Conservation (phyloP, 1,284 basidiomycete genomes). For the Melampsora abietis-canadensis region DNA sequence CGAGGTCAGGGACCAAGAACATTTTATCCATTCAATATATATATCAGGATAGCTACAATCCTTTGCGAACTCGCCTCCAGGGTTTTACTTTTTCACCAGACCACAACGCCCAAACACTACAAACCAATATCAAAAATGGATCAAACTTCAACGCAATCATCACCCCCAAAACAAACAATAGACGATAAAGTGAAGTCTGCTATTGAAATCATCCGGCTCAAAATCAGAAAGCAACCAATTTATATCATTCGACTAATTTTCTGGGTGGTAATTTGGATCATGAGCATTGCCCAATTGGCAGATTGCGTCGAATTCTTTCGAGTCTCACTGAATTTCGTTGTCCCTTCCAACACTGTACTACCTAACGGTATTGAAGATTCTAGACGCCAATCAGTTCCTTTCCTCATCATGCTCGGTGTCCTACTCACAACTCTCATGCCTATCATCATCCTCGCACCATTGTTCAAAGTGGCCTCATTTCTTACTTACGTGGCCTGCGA, state of each 20-base stretch:
- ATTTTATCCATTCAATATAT: no score
- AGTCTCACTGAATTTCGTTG: not conserved
- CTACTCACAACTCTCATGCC: not conserved
- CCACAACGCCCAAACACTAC: no score
- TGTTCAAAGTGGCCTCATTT: not conserved
- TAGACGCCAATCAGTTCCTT: conserved; percentile 1
- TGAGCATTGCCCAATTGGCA: not conserved
- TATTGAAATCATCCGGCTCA: not conserved
- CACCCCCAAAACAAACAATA: not conserved
- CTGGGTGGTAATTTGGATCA: not conserved
- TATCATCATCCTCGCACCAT: not conserved
- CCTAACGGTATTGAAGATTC: not conserved
- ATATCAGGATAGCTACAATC: no score
- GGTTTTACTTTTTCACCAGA: no score
- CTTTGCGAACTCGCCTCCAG: no score
- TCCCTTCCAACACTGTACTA: not conserved
- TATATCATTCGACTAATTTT: not conserved
- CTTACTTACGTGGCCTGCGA: not conserved
- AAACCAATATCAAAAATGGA: no score
- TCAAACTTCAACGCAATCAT: no score
- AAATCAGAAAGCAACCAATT: not conserved
- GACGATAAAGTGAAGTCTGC: not conserved
- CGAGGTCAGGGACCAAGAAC: no score
- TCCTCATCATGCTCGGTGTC: not conserved
- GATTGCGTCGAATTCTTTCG: not conserved